Evolutionary conservation across 2,329 filamentous ascomycete species (phyloP).

Genomic region (Fusarium secorum): DNA sequence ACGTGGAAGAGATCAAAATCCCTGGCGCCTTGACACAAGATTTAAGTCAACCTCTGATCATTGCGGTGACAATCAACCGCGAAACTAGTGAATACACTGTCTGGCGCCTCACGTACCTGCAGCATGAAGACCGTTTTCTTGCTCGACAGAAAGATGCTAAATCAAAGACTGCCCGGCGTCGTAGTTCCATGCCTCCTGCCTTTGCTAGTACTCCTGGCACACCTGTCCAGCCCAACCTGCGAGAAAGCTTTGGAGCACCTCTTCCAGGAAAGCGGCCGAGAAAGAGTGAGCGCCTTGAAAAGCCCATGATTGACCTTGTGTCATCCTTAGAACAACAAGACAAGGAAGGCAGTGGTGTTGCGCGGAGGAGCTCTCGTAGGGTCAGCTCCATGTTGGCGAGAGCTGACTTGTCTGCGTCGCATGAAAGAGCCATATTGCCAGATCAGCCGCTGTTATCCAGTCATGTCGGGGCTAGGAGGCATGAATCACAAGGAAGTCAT

Average conservation of each 20-base stretch:
- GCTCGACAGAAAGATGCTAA: conserved; percentile 56
- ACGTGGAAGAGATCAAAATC: conserved; percentile 74
- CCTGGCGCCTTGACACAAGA: conserved; percentile 51
- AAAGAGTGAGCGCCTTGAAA: conserved; percentile 61
- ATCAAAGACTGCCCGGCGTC: conserved; percentile 58
- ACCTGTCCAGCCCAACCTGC: conserved; percentile 72
- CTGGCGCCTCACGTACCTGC: conserved; percentile 83
- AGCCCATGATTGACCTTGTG: conserved; percentile 69
- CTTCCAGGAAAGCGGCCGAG: conserved; percentile 61
- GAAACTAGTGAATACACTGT: conserved; percentile 81
- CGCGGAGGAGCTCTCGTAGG: conserved; percentile 72
- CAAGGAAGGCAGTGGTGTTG: conserved; percentile 59
- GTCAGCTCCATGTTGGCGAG: conserved; percentile 92
- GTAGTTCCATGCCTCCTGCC: conserved; percentile 72
- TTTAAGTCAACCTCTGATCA: conserved; percentile 63
- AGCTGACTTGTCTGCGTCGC: conserved; percentile 84
- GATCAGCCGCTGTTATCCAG: conserved; percentile 63
- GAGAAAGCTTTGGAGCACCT: conserved; percentile 78
- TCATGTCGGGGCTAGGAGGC: conserved; percentile 62
- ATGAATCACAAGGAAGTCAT: conserved; percentile 71
- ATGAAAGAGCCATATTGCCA: conserved; percentile 81
- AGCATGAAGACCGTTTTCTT: conserved; percentile 67
- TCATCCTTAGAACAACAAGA: conserved; percentile 75
- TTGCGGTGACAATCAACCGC: conserved; percentile 83
- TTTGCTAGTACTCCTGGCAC: conserved; percentile 79